Evolutionary conservation across 2,329 filamentous ascomycete genomes (phyloP).

Genomic region (Colletotrichum sp.): DNA sequence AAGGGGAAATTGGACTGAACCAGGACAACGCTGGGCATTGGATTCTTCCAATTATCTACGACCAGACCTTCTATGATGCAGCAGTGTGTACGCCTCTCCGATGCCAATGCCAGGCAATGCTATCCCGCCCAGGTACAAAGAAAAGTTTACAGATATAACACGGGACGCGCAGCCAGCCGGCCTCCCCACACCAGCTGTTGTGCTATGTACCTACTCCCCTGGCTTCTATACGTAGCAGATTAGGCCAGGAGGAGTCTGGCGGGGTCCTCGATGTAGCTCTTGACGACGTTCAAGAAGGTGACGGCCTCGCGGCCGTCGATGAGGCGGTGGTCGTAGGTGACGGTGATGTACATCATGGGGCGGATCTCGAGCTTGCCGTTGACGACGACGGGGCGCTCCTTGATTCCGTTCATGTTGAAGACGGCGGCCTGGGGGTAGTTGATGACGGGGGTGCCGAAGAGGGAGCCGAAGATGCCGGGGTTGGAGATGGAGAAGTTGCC

Average conservation of each 20-base stretch:
- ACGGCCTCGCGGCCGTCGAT: constrained; percentile 66
- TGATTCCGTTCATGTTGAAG: constrained; percentile 65
- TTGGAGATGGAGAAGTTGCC: constrained; percentile 81
- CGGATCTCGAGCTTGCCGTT: constrained; percentile 55
- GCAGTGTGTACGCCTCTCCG: not conserved
- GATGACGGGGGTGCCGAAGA: constrained; percentile 70
- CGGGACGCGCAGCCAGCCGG: not conserved
- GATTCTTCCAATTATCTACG: not conserved
- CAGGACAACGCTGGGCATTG: not conserved
- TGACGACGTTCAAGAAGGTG: constrained; percentile 53
- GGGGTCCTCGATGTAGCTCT: constrained; percentile 41
- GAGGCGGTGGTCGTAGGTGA: constrained; percentile 58
- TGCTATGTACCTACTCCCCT: not conserved
- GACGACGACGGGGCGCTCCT: constrained; percentile 58
- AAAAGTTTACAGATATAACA: not conserved
- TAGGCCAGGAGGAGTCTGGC: constrained; percentile 56
- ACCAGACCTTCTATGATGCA: not conserved
- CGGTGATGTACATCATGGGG: constrained; percentile 54
- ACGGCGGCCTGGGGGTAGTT: constrained; percentile 74
- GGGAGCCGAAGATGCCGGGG: constrained; percentile 72
- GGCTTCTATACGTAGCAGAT: constrained; percentile 21
- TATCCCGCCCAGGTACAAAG: not conserved
- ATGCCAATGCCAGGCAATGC: constrained; percentile 9
- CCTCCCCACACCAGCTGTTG: not conserved
- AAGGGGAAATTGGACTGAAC: not conserved